These are phyloP conservation scores for Thamnidium elegans DNA, from an alignment of 192 early-diverging fungal genomes.

Conservation along the genomic window DNA sequence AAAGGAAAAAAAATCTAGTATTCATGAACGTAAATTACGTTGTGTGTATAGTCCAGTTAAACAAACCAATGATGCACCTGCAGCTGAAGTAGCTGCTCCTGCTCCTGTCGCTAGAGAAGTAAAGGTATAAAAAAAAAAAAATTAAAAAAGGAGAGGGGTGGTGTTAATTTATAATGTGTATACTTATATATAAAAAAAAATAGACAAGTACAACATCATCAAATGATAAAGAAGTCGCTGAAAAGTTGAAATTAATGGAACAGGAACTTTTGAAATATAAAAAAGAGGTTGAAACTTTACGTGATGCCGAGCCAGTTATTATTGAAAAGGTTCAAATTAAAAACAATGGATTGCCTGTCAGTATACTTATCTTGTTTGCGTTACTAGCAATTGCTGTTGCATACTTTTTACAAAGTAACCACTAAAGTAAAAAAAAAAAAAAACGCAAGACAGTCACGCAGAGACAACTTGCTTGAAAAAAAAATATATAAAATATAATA, in stretches of 20 bases:
- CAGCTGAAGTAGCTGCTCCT: neutral
- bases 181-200: neutral
- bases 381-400: conserved; percentile 1
- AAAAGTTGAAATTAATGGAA: conserved; percentile 2
- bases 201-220: neutral
- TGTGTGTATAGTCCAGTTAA: neutral
- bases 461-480: neutral
- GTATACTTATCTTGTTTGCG: conserved; percentile 1
- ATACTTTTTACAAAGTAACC: neutral
- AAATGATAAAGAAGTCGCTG: neutral
- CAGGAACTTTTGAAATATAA: neutral
- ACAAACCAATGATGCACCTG: neutral
- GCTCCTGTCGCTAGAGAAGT: neutral
- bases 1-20: neutral
- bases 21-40: neutral
- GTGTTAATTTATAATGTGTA: neutral
- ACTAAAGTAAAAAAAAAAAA: neutral
- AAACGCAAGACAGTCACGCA: neutral
- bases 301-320: neutral
- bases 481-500: neutral
- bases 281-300: neutral
- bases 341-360: neutral
- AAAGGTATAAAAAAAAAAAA: neutral
- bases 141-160: neutral
- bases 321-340: neutral